Base-by-base conservation (phyloP, 495 filamentous ascomycete genomes). In the Talaromyces adpressus region DNA sequence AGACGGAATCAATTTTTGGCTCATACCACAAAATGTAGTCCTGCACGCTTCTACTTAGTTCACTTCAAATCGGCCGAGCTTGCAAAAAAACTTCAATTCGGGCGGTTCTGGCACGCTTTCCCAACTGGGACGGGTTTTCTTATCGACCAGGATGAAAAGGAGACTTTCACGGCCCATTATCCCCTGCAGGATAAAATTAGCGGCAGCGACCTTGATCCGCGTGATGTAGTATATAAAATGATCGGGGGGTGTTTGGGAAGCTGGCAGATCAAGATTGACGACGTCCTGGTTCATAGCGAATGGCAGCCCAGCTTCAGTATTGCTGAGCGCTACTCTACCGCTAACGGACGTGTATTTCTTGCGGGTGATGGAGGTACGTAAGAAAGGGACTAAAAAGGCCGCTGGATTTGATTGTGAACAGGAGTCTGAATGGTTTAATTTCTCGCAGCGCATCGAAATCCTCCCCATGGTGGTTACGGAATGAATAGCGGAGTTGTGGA, bases 361-460 rank as follows among this genome's bases (percentile, higher is more conserved):
- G 83, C 79, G 5, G 84, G 84, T 14, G 84, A 87, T 67, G 72
- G 66, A 51, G 65, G 65, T 66, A 18, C 34, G 60, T 63, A 47
- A 47, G 41, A 47, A 47, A 47, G 41, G 41, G 41, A 47, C 41
- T 47, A 47, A 47, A 47, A 47, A 47, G 41, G 41, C 12, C 41
- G 41, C 41, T 47, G n/a, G 12, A 47, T 47, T 47, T 47, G 12
- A 47, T 47, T 47, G 41, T 47, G 41, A 47, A 47, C 41, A 47
- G 41, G 41, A 47, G 41, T 47, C 41, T 52, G 18, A 52, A 52
- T 52, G 47, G 23, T 20, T 52, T 47, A 47, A 47, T 47, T 47
- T 47, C 41, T 47, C 41, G 12, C 77, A 12, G 81, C 81, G 0
- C 83, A 86, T 63, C 78, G 75, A 32, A 79, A 80, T 64, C 76